phyloP scores from a whole-genome alignment of 768 basidiomycete species.

The Suillus fuscotomentosus region DNA sequence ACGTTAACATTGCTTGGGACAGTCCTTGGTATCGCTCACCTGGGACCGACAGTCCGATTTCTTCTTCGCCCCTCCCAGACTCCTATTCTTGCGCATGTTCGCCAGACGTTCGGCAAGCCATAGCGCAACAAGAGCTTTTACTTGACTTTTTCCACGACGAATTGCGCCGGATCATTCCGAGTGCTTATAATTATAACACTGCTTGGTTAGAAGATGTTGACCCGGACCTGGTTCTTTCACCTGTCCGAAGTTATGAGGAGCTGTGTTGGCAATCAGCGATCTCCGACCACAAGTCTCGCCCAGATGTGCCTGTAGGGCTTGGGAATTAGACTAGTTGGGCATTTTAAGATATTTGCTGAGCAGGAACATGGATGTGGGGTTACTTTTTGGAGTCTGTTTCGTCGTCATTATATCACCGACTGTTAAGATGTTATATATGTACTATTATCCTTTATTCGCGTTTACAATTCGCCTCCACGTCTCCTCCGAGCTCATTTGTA shows the following conservation, averaged over 20 bases:
- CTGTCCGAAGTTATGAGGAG: conserved; percentile 26
- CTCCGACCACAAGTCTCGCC: conserved; percentile 18
- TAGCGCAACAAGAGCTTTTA: conserved; percentile 32
- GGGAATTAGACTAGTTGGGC: conserved; percentile 17
- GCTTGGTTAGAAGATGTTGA: conserved; percentile 29
- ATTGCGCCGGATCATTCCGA: conserved; percentile 23
- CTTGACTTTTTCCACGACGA: conserved; percentile 32
- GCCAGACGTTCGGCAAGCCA: conserved; percentile 30
- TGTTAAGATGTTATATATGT: background rate
- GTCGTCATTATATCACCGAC: background rate
- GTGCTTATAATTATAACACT: conserved; percentile 16
- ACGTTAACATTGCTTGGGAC: conserved; percentile 37
- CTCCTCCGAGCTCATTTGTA: background rate
- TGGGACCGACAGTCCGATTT: conserved; percentile 22
- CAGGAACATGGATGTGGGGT: background rate
- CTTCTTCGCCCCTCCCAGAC: conserved; percentile 19
- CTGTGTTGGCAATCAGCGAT: conserved; percentile 30
- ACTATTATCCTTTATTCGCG: background rate
- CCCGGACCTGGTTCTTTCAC: conserved; percentile 26
- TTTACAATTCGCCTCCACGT: background rate
- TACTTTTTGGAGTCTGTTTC: background rate
- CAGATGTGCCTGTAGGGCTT: conserved; percentile 30
- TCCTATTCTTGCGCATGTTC: conserved; percentile 28
- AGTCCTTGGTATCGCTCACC: conserved; percentile 39
- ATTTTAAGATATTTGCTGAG: conserved; percentile 14